Evolutionary conservation across 805 yeast genomes (phyloP), one percentile per base, ranked within the genome.

Genomic region (Lachancea thermotolerans): DNA sequence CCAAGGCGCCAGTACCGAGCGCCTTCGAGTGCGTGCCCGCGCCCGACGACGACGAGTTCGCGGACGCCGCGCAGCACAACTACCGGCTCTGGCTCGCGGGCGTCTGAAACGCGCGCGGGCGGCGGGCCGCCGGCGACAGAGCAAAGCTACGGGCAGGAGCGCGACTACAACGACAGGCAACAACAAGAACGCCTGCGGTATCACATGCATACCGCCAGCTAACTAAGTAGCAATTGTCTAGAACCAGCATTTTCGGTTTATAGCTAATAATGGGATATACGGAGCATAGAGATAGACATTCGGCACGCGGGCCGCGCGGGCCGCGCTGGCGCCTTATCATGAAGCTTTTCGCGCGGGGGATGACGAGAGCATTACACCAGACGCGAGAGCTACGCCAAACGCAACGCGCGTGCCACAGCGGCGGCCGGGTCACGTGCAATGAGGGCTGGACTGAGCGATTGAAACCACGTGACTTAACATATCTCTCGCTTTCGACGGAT

Each of bases 41-140:
- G 32, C 42, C 27, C 29, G 39, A 10, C 14, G 39, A 31, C 29
- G 53, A 50, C 35, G 50, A 44, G 32, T 53, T 54, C 31, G 58
- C 58, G 18, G 49, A 59, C 39, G 60, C 58, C 6, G 62, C 65
- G 15, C 63, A 59, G 46, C 59, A 53, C 43, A 60, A 60, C 48
- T 60, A 60, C 53, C 53, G 59, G 41, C 45, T 60, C 36, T 59
- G 63, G 63, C 49, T 60, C 10, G 41, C 44, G n/a, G 41, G 46
- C 40, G 46, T 48, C 25, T 47, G 37, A 42, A 35, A 10, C 32
- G 5, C 11, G 39, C 18, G 17, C 14, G 9, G 35, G 35, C 8
- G 32, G 10, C n/a, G 35, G 14, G 30, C 40, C 27, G 28, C 35
- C 16, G 10, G 15, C 44, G 21, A 11, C 12, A 12, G 35, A 16